Percentiles rank a stretch among this genome's conserved stretches.
These are phyloP conservation scores for Globisporangium apiculatum DNA, from an alignment of 352 stramenopile species.

Conservation along the genomic window DNA sequence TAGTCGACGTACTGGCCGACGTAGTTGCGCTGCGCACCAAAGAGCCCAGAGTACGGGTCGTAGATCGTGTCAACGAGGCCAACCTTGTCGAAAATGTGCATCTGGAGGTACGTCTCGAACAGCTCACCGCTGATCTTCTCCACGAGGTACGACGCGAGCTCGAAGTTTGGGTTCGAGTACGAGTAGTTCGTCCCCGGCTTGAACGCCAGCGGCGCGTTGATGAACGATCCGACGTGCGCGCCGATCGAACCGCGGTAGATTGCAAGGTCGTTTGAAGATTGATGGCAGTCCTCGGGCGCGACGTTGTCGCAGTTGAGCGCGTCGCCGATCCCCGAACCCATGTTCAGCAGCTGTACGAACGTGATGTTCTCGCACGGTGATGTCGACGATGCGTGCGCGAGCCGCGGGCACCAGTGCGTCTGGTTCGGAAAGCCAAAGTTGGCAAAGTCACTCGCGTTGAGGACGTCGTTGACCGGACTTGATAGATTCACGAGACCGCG, in stretches of 20 bases:
- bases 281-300: not conserved
- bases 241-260: slow-evolving; percentile 23
- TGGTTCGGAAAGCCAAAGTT: slow-evolving; percentile 35
- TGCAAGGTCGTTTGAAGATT: slow-evolving; percentile 13
- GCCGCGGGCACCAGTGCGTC: slow-evolving; percentile 37
- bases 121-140: slow-evolving; percentile 42
- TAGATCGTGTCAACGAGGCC: slow-evolving; percentile 32
- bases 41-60: slow-evolving; percentile 28
- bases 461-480: slow-evolving; percentile 24
- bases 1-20: slow-evolving; percentile 50
- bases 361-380: slow-evolving; percentile 37
- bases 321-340: slow-evolving; percentile 41
- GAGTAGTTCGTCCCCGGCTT: slow-evolving; percentile 41
- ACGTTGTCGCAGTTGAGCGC: slow-evolving; percentile 25
- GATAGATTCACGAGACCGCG: slow-evolving; percentile 26
- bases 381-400: slow-evolving; percentile 5
- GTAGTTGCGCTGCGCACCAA: slow-evolving; percentile 20
- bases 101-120: slow-evolving; percentile 33
- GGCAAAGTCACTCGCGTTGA: slow-evolving; percentile 30
- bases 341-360: slow-evolving; percentile 50
- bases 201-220: slow-evolving; percentile 45
- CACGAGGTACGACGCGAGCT: slow-evolving; percentile 46
- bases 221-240: slow-evolving; percentile 30
- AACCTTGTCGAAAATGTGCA: slow-evolving; percentile 28
- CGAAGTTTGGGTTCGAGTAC: slow-evolving; percentile 45